Percentiles rank a stretch among this genome's conserved stretches.
These are phyloP conservation scores for Dipodascopsis tothii DNA, from an alignment of 805 yeast genomes.

Conservation along the genomic window DNA sequence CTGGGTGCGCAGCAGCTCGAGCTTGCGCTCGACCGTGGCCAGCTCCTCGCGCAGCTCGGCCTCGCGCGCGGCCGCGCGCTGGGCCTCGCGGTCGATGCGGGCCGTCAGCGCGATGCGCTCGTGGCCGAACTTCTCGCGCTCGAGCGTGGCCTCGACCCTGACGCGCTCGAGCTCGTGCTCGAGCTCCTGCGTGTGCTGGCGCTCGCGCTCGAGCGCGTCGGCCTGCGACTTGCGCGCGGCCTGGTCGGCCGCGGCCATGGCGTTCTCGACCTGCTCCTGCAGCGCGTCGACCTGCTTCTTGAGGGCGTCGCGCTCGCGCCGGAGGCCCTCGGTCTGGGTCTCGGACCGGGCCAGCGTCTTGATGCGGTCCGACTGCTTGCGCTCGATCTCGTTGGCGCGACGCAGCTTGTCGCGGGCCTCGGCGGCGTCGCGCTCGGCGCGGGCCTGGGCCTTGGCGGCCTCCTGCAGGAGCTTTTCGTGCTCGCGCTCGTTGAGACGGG, in stretches of 20 bases:
- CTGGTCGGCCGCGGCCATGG: slow-evolving; percentile 28
- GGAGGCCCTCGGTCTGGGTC: slow-evolving; percentile 21
- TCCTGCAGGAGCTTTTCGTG: slow-evolving; percentile 29
- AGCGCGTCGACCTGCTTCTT: slow-evolving; percentile 15
- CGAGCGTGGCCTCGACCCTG: slow-evolving; percentile 31
- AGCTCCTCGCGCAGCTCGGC: slow-evolving; percentile 26
- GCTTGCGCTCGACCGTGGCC: slow-evolving; percentile 51
- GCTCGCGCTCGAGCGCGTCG: slow-evolving; percentile 28
- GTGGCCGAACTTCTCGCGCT: slow-evolving; percentile 33
- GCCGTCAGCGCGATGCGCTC: slow-evolving; percentile 20
- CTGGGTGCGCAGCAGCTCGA: slow-evolving; percentile 60
- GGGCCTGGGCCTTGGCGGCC: slow-evolving; percentile 28
- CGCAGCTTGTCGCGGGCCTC: slow-evolving; percentile 30
- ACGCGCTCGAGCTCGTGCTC: slow-evolving; percentile 30
- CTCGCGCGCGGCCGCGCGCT: slow-evolving; percentile 27
- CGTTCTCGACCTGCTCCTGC: slow-evolving; percentile 28
- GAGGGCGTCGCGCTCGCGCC: slow-evolving; percentile 19
- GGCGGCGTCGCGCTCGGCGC: slow-evolving; percentile 37
- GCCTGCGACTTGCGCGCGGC: slow-evolving; percentile 25
- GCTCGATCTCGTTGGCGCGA: slow-evolving; percentile 17
- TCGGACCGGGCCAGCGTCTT: slow-evolving; percentile 20
- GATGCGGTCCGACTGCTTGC: slow-evolving; percentile 27
- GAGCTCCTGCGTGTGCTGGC: slow-evolving; percentile 24
- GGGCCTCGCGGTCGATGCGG: slow-evolving; percentile 30
- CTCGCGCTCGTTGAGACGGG: slow-evolving; percentile 45